phyloP scores from a whole-genome alignment of 2,329 filamentous ascomycete species.

The Madurella fahalii region DNA sequence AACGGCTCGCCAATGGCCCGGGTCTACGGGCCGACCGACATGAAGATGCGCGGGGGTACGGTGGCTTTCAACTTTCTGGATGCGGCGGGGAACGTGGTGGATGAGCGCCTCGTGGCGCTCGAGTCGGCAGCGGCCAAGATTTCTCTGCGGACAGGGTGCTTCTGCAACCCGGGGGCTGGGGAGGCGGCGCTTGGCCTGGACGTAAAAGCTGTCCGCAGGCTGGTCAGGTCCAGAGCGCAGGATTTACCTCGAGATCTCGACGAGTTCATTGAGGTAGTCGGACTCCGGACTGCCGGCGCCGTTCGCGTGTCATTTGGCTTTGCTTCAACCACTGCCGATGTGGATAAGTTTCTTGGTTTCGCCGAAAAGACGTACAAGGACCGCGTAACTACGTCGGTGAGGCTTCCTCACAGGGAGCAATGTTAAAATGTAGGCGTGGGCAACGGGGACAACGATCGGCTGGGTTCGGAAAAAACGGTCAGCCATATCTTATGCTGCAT shows the following conservation, averaged over 20 bases:
- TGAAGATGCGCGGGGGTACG: constrained; percentile 33
- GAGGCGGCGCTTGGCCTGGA: constrained; percentile 34
- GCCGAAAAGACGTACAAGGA: constrained; percentile 32
- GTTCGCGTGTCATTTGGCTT: constrained; percentile 39
- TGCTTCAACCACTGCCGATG: constrained; percentile 33
- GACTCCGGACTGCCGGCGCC: constrained; percentile 31
- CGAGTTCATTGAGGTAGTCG: constrained; percentile 22
- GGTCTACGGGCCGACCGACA: constrained; percentile 34
- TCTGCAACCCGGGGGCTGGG: constrained; percentile 40
- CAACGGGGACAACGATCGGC: too few relatives aligned
- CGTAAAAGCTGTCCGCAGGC: constrained; percentile 13
- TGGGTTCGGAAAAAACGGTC: too few relatives aligned
- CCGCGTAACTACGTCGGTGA: constrained; percentile 14
- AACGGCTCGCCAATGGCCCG: constrained; percentile 32
- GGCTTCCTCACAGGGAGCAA: neutral
- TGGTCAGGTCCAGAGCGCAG: neutral
- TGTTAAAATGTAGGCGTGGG: too few relatives aligned
- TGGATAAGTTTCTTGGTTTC: constrained; percentile 36
- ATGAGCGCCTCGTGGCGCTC: constrained; percentile 35
- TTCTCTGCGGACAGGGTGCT: constrained; percentile 40
- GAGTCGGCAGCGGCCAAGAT: constrained; percentile 34
- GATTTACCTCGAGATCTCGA: constrained; percentile 19
- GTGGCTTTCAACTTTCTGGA: constrained; percentile 40
- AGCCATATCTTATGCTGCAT: too few relatives aligned
- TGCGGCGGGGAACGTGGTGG: constrained; percentile 30